phyloP scores from a whole-genome alignment of 805 yeast species.

The Suhomyces prunicola region DNA sequence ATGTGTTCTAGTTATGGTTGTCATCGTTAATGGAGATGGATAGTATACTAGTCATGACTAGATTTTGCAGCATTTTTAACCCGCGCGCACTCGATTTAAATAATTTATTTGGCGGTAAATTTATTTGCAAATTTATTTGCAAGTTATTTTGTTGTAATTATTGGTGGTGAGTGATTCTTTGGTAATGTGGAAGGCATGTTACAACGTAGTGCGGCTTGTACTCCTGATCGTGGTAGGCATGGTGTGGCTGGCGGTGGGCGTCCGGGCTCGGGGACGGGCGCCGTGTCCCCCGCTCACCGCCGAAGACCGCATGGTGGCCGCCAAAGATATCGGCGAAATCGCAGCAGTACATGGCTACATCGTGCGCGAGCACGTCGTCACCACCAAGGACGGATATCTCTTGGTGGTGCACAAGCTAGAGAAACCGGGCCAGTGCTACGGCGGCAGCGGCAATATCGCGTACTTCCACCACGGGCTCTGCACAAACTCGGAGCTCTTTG shows the following conservation, averaged over 20 bases:
- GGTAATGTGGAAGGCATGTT: neutral
- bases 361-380: conserved; percentile 28
- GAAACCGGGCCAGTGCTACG: neutral
- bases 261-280: neutral
- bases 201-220: neutral
- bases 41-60: no score
- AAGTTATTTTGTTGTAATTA: no score
- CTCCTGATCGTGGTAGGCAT: neutral
- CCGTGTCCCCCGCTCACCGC: neutral
- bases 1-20: no score
- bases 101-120: no score
- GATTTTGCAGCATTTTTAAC: no score
- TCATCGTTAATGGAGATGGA: no score
- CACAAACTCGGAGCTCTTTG: conserved; percentile 28
- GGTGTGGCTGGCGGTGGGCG: neutral
- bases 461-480: conserved; percentile 33
- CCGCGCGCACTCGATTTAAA: neutral
- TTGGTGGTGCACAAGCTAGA: conserved; percentile 28
- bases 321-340: conserved; percentile 22
- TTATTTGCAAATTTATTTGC: no score
- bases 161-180: no score
- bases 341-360: conserved; percentile 22
- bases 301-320: conserved; percentile 8
- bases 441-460: conserved; percentile 14
- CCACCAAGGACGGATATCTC: conserved; percentile 27